phyloP scores from a whole-genome alignment of 2,329 filamentous ascomycete species.

The Thielaviopsis punctulata region DNA sequence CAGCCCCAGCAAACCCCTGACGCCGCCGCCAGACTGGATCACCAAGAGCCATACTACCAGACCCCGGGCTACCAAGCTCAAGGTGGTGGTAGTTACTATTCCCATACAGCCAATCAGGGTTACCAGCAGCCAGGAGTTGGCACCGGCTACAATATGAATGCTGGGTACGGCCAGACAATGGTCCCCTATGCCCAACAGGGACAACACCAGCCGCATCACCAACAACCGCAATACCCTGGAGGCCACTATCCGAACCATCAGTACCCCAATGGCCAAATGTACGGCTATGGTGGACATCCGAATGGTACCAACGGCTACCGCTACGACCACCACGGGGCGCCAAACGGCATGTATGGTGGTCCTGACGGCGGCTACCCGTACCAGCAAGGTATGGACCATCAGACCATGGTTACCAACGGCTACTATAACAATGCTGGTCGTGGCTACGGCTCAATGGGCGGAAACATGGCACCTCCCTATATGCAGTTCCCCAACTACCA shows the following conservation, averaged over 20 bases:
- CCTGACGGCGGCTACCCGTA: background rate
- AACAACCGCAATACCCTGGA: background rate
- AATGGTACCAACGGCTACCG: background rate
- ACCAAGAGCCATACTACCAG: slow-evolving; percentile 41
- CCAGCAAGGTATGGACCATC: background rate
- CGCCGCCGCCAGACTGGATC: slow-evolving; percentile 46
- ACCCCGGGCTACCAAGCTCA: slow-evolving; percentile 20
- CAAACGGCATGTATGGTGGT: background rate
- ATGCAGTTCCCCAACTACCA: background rate
- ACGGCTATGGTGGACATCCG: background rate
- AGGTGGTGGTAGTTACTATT: slow-evolving; percentile 15
- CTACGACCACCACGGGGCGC: background rate
- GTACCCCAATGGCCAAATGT: background rate
- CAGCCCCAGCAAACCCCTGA: slow-evolving; percentile 24
- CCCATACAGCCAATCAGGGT: slow-evolving; percentile 19
- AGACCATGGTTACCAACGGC: slow-evolving; percentile 11
- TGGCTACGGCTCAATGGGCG: slow-evolving; percentile 5
- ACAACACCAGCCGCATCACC: slow-evolving; percentile 8
- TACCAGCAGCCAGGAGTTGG: slow-evolving; percentile 35
- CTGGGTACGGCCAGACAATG: slow-evolving; percentile 26
- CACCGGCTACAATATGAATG: slow-evolving; percentile 24
- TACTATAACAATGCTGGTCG: slow-evolving; percentile 19
- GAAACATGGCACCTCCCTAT: slow-evolving; percentile 4
- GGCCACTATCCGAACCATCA: background rate
- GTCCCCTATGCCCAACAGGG: slow-evolving; percentile 25